These are phyloP conservation scores for Rhizophagus clarus DNA, from an alignment of 192 early-diverging fungal species.

Conservation along the genomic window DNA sequence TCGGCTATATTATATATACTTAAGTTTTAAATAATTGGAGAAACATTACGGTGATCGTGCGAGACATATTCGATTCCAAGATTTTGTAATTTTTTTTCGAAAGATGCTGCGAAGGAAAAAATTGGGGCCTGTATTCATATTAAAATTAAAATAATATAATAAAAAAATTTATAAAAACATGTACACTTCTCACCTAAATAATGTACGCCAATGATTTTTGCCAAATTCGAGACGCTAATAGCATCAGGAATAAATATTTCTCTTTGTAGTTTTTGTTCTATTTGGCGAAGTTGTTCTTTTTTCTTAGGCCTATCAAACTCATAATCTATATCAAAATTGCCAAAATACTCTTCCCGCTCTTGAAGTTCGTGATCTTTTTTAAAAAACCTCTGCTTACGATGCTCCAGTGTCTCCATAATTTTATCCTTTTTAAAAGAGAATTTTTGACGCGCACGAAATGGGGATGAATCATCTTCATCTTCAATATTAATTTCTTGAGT, in stretches of 20 bases:
- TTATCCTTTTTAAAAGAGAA: neutral
- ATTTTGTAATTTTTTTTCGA: constrained; percentile 71
- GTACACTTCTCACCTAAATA: constrained; percentile 53
- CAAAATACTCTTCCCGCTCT: neutral
- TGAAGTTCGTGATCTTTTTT: neutral
- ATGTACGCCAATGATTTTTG: constrained; percentile 73
- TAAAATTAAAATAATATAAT: constrained; percentile 17
- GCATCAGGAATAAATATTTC: constrained; percentile 81
- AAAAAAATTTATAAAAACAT: neutral
- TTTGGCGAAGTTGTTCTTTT: constrained; percentile 9
- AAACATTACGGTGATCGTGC: constrained; percentile 30
- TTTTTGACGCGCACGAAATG: neutral
- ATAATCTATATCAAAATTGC: neutral
- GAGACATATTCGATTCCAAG: constrained; percentile 82
- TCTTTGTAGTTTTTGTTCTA: constrained; percentile 42
- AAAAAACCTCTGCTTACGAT: neutral
- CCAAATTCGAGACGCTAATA: constrained; percentile 81
- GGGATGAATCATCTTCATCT: neutral
- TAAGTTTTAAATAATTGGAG: constrained; percentile 14
- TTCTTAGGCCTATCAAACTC: neutral
- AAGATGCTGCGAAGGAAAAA: neutral
- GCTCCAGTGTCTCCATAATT: neutral
- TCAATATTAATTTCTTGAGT: neutral
- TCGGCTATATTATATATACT: neutral
- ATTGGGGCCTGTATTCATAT: neutral